A percentile compares a stretch with the other conserved stretches of the same genome.
Conservation (phyloP, 768 basidiomycete genomes). For the Russula olivacea region DNA sequence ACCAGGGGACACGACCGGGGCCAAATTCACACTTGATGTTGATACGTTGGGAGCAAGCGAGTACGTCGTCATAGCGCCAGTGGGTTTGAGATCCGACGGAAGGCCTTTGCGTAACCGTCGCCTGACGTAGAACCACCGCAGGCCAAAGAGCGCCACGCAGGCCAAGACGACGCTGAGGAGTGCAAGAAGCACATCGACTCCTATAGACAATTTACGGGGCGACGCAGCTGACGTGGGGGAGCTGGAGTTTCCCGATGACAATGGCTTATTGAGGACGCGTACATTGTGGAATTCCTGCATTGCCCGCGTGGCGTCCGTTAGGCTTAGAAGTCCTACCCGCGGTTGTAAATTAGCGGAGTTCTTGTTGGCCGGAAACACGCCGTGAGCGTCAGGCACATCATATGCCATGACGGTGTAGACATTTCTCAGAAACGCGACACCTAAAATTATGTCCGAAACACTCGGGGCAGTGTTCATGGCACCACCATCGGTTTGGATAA, state of each 20-base stretch:
- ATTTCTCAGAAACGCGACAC: slow-evolving; percentile 72
- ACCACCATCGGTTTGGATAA: slow-evolving; percentile 55
- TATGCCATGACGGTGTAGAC: slow-evolving; percentile 75
- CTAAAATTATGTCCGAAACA: slow-evolving; percentile 63
- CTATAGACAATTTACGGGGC: slow-evolving; percentile 44
- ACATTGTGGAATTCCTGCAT: slow-evolving; percentile 64
- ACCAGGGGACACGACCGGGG: slow-evolving; percentile 28
- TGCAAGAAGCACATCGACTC: slow-evolving; percentile 56
- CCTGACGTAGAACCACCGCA: slow-evolving; percentile 44
- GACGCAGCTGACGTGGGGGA: slow-evolving; percentile 10
- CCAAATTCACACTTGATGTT: slow-evolving; percentile 26
- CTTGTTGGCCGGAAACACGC: slow-evolving; percentile 37
- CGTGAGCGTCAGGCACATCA: slow-evolving; percentile 40
- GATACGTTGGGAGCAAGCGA: slow-evolving; percentile 33
- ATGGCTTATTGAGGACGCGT: slow-evolving; percentile 57
- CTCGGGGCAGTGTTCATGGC: slow-evolving; percentile 35
- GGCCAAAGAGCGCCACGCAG: slow-evolving; percentile 47
- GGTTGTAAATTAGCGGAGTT: slow-evolving; percentile 32
- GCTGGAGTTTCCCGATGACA: slow-evolving; percentile 29
- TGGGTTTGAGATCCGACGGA: slow-evolving; percentile 15
- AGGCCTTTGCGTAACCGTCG: slow-evolving; percentile 24
- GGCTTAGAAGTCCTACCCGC: slow-evolving; percentile 51
- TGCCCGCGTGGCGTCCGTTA: slow-evolving; percentile 59
- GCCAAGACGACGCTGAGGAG: slow-evolving; percentile 54
- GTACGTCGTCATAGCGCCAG: slow-evolving; percentile 31